phyloP scores from a whole-genome alignment of 148 eudicot genomes.

The Polygonum maritimum region DNA sequence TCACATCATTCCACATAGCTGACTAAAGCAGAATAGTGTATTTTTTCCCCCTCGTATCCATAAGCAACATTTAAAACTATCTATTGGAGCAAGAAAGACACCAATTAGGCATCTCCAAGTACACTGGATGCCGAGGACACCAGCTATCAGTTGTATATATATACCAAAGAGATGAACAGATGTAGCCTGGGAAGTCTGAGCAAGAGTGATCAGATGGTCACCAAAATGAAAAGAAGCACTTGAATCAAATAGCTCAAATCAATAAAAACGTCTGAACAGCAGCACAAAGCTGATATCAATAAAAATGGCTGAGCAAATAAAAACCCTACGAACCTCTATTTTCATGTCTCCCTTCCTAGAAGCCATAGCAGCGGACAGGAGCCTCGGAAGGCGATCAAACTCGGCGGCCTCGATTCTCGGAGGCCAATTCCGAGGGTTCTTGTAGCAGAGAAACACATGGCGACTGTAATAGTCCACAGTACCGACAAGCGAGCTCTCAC shows the following conservation, averaged over 20 bases:
- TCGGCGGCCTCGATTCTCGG: slow-evolving; percentile 96
- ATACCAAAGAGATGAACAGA: no score
- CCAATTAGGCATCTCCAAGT: background rate
- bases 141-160: no score
- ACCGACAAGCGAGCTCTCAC: slow-evolving; percentile 43
- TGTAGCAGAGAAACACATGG: slow-evolving; percentile 91
- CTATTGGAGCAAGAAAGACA: background rate
- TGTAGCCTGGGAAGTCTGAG: no score
- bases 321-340: slow-evolving; percentile 37
- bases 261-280: background rate
- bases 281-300: background rate
- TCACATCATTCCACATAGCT: background rate
- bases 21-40: background rate
- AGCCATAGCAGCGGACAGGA: slow-evolving; percentile 69
- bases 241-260: background rate
- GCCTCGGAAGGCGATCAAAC: slow-evolving; percentile 90
- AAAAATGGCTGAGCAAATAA: background rate
- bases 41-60: background rate
- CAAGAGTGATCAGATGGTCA: background rate
- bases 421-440: slow-evolving; percentile 89
- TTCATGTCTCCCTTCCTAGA: slow-evolving; percentile 48
- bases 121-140: background rate
- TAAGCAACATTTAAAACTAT: background rate
- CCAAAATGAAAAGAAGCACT: background rate
- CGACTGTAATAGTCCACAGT: slow-evolving; percentile 62